Base-by-base conservation (phyloP, 306 rosid species). In the Albizia julibrissin region DNA sequence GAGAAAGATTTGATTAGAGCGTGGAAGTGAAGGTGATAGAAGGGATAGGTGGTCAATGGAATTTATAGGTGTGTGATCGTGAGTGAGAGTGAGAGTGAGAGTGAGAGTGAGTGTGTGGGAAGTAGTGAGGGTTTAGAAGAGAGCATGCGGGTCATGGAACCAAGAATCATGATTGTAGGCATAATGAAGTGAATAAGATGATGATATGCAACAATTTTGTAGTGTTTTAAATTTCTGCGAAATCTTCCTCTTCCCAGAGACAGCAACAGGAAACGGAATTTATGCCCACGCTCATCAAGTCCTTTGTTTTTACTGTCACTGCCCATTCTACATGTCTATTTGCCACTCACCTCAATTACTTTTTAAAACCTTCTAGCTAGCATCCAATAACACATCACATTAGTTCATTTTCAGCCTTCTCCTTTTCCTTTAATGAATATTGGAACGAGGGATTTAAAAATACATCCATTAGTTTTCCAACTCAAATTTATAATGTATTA, bases 71-170 rank as follows among this genome's bases (percentile, higher is more conserved):
- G 87, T 84, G 86, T 54, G 85, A 72, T 26, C 76, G 86, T 62
- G 81, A 50, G 72, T 21, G 72, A 46, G 79, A 31, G 84, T 62
- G 90, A 22, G 81, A 50, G 72, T 21, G 72, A 46, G 79, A 31
- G 84, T 62, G 90, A 22, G 79, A 64, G 85, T 22, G 75, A 31
- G 79, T 33, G 69, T 47, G 73, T 19, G 22, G 21, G 85, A 59
- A 64, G 75, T 58, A 80, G 85, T 14, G 86, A 78, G 79, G 79
- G 42, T 66, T 59, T 79, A 65, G 84, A 84, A 72, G 86, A 76
- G 89, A 88, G 98, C 95, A 92, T 92, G 98, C 98, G 95, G 95
- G 94, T 89, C 85, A 89, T 90, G 93, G 94, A 94, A 89, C 95
- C 97, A 88, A 94, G 92, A 84, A 85, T 89, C 86, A 92, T 94